phyloP scores from a whole-genome alignment of 2,329 filamentous ascomycete species.

The Colletotrichum eremochloae region DNA sequence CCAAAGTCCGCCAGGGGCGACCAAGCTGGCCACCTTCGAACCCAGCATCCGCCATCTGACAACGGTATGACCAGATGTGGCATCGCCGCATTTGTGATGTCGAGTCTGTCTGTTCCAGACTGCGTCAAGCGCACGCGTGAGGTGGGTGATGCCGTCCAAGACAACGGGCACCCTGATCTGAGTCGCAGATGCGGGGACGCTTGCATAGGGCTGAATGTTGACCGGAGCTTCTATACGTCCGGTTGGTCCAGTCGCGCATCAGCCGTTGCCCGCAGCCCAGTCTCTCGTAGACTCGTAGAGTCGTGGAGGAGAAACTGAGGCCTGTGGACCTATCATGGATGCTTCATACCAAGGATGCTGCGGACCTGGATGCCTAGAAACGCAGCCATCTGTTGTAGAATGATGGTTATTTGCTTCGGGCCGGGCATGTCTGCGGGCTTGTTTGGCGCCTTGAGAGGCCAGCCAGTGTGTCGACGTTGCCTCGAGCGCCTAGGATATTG shows the following conservation, averaged over 20 bases:
- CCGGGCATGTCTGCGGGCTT: background rate
- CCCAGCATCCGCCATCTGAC: background rate
- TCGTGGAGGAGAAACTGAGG: background rate
- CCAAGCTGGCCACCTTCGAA: background rate
- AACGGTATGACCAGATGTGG: background rate
- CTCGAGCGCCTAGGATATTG: background rate
- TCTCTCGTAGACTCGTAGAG: background rate
- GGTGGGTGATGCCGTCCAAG: slow-evolving; percentile 4
- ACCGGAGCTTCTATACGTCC: background rate
- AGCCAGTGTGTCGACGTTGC: background rate
- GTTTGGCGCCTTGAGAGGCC: slow-evolving; percentile 9
- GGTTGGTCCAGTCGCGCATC: slow-evolving; percentile 3
- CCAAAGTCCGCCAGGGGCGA: background rate
- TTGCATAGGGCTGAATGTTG: slow-evolving; percentile 29
- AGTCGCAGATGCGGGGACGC: slow-evolving; percentile 18
- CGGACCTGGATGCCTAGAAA: background rate
- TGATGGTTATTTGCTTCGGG: background rate
- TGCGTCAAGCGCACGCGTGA: slow-evolving; percentile 2
- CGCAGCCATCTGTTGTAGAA: slow-evolving; percentile 7
- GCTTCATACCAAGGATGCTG: background rate
- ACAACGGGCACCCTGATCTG: slow-evolving; percentile 1
- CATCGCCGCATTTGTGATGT: background rate
- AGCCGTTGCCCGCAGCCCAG: slow-evolving; percentile 21
- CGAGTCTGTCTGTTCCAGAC: slow-evolving; percentile 11
- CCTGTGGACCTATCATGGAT: background rate